A percentile compares a stretch with the other conserved stretches of the same genome.
Evolutionary conservation across 306 rosid genomes (phyloP).

Genomic region (Fagus sylvatica): DNA sequence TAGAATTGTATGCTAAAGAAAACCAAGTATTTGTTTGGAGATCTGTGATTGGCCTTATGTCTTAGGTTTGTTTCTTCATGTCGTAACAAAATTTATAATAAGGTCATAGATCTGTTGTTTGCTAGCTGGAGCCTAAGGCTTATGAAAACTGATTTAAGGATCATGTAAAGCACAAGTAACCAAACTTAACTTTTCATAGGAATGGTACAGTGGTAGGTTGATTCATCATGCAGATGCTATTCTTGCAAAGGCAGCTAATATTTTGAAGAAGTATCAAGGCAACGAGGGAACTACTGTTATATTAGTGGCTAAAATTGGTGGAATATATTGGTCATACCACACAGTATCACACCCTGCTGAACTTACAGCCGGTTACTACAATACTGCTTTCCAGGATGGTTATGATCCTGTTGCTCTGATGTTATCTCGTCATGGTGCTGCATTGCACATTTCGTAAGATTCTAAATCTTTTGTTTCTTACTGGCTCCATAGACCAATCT

Average conservation of each 20-base stretch:
- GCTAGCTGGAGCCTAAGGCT: not conserved
- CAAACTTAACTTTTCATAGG: conserved; percentile 17
- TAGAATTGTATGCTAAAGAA: not conserved
- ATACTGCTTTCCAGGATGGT: conserved; percentile 35
- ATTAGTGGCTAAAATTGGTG: conserved; percentile 42
- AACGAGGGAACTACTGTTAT: conserved; percentile 17
- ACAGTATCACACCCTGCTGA: conserved; percentile 36
- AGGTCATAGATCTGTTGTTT: not conserved
- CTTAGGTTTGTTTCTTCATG: not conserved
- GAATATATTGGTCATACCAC: conserved; percentile 42
- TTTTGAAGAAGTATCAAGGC: conserved; percentile 33
- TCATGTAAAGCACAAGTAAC: not conserved
- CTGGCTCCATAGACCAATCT: not conserved
- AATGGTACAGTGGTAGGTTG: conserved; percentile 44
- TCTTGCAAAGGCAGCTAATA: conserved; percentile 37
- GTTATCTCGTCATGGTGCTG: conserved; percentile 42
- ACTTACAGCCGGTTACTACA: conserved; percentile 46
- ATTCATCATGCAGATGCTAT: conserved; percentile 42
- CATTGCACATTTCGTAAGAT: conserved; percentile 39
- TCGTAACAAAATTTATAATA: not conserved
- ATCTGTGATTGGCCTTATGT: not conserved
- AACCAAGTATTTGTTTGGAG: not conserved
- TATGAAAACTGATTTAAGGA: not conserved
- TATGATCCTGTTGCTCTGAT: conserved; percentile 36
- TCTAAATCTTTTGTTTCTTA: not conserved